Conservation (phyloP, 768 basidiomycete species). For the Podaxis sp. region DNA sequence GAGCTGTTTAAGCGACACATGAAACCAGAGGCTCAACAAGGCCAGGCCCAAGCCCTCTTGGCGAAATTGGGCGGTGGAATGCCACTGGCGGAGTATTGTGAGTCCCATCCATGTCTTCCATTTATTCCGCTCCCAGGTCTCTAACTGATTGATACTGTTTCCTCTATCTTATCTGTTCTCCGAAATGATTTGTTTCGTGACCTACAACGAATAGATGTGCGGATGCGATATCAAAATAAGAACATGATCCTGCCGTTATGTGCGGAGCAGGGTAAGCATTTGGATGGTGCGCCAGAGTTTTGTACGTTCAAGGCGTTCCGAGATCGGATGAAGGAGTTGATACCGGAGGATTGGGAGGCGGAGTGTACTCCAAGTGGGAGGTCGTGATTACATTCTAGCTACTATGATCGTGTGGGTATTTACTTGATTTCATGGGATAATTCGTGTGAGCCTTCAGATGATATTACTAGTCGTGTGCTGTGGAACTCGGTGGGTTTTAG, state of each 20-base stretch:
- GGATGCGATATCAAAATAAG: constrained; percentile 76
- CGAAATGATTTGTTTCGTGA: neutral
- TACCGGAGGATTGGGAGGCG: constrained; percentile 58
- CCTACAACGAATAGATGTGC: constrained; percentile 39
- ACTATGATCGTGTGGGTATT: neutral
- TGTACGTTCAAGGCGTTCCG: constrained; percentile 65
- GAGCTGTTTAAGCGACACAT: constrained; percentile 55
- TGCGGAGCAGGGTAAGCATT: constrained; percentile 60
- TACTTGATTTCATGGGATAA: neutral
- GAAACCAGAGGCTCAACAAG: neutral
- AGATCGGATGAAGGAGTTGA: constrained; percentile 57
- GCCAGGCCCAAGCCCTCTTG: constrained; percentile 36
- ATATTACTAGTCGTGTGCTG: neutral
- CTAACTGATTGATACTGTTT: neutral
- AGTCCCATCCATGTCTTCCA: constrained; percentile 9
- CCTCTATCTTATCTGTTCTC: neutral
- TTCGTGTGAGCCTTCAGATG: neutral
- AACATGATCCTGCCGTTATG: constrained; percentile 62
- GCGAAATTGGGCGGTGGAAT: constrained; percentile 25
- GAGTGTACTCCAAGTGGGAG: constrained; percentile 44
- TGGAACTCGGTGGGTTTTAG: neutral
- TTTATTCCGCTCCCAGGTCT: neutral
- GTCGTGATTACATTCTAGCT: neutral
- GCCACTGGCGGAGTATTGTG: constrained; percentile 23
- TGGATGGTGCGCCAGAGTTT: constrained; percentile 67